Percentiles rank a stretch among this genome's conserved stretches.
These are phyloP conservation scores for Knufia petricola DNA, from an alignment of 2,329 filamentous ascomycete genomes.

Conservation along the genomic window DNA sequence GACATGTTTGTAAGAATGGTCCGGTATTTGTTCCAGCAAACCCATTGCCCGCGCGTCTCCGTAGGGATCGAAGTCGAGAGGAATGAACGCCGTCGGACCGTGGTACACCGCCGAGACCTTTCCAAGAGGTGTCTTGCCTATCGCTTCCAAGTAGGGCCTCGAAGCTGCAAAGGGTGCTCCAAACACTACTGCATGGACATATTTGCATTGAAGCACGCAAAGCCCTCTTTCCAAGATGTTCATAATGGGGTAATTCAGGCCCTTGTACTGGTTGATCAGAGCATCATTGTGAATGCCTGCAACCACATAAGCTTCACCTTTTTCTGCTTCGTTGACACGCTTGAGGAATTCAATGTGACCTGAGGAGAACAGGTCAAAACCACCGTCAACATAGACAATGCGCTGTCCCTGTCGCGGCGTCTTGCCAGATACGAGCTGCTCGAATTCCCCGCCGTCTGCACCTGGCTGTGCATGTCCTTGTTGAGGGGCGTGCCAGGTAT, in stretches of 20 bases:
- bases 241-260: conserved; percentile 98
- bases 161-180: conserved; percentile 81
- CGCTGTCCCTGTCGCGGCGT: conserved; percentile 66
- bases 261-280: conserved; percentile 94
- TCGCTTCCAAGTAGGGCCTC: conserved; percentile 62
- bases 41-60: conserved; percentile 67
- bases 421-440: conserved; percentile 60
- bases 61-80: conserved; percentile 68
- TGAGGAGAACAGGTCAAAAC: conserved; percentile 92
- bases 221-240: conserved; percentile 95
- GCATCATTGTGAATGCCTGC: conserved; percentile 90
- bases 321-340: conserved; percentile 56
- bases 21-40: conserved; percentile 69
- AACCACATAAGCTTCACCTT: conserved; percentile 68
- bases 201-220: conserved; percentile 94
- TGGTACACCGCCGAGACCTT: conserved; percentile 79
- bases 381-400: conserved; percentile 90
- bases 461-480: conserved; percentile 28
- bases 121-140: conserved; percentile 52
- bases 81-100: conserved; percentile 89
- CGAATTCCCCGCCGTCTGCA: conserved; percentile 58
- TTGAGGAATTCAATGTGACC: conserved; percentile 94
- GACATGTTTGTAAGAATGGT: conserved; percentile 73
- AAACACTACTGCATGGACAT: conserved; percentile 79
- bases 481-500: conserved; percentile 57